phyloP scores from a whole-genome alignment of 805 yeast genomes.

The Saturnispora sekii region DNA sequence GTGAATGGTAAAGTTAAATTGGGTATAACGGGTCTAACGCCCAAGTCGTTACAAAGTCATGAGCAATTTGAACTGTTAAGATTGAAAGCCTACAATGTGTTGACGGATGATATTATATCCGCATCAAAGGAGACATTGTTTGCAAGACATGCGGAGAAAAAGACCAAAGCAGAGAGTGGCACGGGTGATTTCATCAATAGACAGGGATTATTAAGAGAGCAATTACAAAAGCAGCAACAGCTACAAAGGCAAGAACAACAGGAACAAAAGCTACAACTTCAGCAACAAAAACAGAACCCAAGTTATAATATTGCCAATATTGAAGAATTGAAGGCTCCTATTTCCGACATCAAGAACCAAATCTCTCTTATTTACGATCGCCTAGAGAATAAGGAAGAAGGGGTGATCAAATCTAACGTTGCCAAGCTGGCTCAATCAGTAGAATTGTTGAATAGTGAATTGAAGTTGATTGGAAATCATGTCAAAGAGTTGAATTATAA shows the following conservation, averaged over 20 bases:
- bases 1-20: conserved; percentile 30
- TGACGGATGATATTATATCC: conserved; percentile 23
- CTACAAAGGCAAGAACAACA: too few species aligned
- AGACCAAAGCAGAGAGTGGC: not conserved
- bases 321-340: too few species aligned
- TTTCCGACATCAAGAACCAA: too few species aligned
- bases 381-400: too few species aligned
- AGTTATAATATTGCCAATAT: too few species aligned
- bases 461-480: conserved; percentile 5
- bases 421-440: conserved; percentile 2
- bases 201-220: not conserved
- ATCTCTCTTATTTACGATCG: too few species aligned
- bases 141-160: conserved; percentile 17
- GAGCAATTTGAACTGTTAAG: conserved; percentile 61
- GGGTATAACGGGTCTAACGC: conserved; percentile 46
- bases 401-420: not conserved
- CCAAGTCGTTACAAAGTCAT: conserved; percentile 25
- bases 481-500: conserved; percentile 6
- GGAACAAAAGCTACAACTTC: too few species aligned
- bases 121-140: conserved; percentile 19
- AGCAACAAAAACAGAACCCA: too few species aligned
- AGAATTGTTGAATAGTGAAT: conserved; percentile 7
- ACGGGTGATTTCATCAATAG: not conserved
- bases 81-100: conserved; percentile 43
- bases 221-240: too few species aligned